Percentiles rank a stretch among this genome's conserved stretches.
phyloP scores from a whole-genome alignment of 805 yeast species.

The Wickerhamomyces sydowiorum region DNA sequence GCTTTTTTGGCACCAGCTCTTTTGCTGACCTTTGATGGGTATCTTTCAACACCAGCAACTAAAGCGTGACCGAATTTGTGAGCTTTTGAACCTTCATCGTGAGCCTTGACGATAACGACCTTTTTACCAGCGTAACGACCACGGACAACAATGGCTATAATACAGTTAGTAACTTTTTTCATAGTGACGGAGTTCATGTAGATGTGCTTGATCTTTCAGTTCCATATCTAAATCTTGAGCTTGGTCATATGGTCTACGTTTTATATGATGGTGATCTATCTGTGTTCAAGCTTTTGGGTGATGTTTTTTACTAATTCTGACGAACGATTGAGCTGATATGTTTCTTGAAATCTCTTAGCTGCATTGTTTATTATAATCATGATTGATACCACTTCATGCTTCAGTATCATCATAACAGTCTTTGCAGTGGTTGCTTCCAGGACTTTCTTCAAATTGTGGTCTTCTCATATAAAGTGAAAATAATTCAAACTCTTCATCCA shows the following conservation, averaged over 20 bases:
- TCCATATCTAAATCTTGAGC: no score
- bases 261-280: no score
- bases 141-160: slow-evolving; percentile 85
- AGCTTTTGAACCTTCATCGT: slow-evolving; percentile 97
- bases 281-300: no score
- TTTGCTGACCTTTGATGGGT: slow-evolving; percentile 95
- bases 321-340: no score
- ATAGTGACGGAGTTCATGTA: not conserved
- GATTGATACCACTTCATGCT: no score
- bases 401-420: no score
- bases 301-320: no score
- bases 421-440: not conserved
- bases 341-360: no score
- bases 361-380: no score
- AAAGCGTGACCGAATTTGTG: slow-evolving; percentile 99
- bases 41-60: slow-evolving; percentile 98
- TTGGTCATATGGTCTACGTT: no score
- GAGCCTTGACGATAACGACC: slow-evolving; percentile 97
- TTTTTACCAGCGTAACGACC: slow-evolving; percentile 99
- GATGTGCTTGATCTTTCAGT: no score
- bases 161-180: not conserved
- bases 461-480: not conserved
- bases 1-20: slow-evolving; percentile 92
- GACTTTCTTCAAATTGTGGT: not conserved
- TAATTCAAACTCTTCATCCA: not conserved